phyloP scores from a whole-genome alignment of 2,329 filamentous ascomycete genomes.

The Verticillium dahliae region DNA sequence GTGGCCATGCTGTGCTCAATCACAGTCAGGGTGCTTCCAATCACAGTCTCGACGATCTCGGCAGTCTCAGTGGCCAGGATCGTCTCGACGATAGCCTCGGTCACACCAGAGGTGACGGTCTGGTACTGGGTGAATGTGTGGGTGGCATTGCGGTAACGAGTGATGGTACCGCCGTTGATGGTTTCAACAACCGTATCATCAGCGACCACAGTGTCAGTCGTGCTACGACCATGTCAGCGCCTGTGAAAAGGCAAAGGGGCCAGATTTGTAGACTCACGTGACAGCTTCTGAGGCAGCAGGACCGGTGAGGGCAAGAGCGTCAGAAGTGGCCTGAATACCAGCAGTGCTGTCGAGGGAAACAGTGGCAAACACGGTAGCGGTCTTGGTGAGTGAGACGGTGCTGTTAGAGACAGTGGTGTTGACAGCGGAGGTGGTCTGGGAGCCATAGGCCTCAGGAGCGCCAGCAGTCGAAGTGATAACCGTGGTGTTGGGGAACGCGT shows the following conservation, averaged over 20 bases:
- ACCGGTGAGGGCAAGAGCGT: background rate
- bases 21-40: conserved; percentile 1
- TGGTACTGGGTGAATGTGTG: background rate
- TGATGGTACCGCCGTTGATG: background rate
- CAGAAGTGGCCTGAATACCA: background rate
- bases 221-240: background rate
- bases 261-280: background rate
- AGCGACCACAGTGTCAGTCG: background rate
- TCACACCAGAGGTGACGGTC: background rate
- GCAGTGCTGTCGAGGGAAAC: background rate
- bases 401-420: background rate
- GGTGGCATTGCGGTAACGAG: background rate
- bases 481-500: background rate
- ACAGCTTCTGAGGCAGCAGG: background rate
- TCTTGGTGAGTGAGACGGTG: background rate
- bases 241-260: background rate
- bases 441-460: background rate
- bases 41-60: background rate
- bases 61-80: background rate
- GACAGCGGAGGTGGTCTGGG: background rate
- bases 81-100: background rate
- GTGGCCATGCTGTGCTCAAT: conserved; percentile 4
- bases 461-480: background rate
- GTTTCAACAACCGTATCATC: background rate
- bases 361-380: background rate